Conservation (phyloP, 768 basidiomycete genomes). For the Suillus tomentosus region DNA sequence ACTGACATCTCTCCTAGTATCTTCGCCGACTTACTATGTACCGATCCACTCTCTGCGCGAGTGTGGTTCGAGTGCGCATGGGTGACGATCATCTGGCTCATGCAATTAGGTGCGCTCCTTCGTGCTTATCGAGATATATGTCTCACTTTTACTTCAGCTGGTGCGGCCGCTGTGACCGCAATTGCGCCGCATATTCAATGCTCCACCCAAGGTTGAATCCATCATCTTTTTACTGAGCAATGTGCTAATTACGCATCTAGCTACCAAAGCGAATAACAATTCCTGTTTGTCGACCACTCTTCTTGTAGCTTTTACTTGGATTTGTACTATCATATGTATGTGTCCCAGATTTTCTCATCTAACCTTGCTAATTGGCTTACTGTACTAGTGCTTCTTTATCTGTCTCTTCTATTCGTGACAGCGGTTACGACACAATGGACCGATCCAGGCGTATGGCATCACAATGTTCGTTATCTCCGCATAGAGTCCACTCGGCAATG, state of each 20-base stretch:
- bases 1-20: conserved; percentile 37
- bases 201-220: conserved; percentile 26
- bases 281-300: conserved; percentile 55
- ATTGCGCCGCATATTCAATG: conserved; percentile 41
- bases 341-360: conserved; percentile 13
- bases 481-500: conserved; percentile 29
- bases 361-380: conserved; percentile 8
- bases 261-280: conserved; percentile 4
- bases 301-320: conserved; percentile 64
- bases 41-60: conserved; percentile 52
- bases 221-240: background rate
- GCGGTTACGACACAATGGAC: conserved; percentile 44
- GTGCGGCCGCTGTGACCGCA: conserved; percentile 50
- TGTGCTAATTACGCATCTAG: conserved; percentile 5
- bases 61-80: conserved; percentile 75
- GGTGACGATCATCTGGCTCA: conserved; percentile 55
- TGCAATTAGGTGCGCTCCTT: conserved; percentile 57
- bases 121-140: background rate
- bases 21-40: conserved; percentile 58
- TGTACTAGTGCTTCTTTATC: conserved; percentile 57
- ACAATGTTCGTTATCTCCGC: conserved; percentile 47
- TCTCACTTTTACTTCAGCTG: conserved; percentile 41
- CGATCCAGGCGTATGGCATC: conserved; percentile 54
- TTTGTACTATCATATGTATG: conserved; percentile 44
- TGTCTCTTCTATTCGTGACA: conserved; percentile 48